Base-by-base conservation (phyloP, 257 asterid genomes). In the Lycium barbarum region DNA sequence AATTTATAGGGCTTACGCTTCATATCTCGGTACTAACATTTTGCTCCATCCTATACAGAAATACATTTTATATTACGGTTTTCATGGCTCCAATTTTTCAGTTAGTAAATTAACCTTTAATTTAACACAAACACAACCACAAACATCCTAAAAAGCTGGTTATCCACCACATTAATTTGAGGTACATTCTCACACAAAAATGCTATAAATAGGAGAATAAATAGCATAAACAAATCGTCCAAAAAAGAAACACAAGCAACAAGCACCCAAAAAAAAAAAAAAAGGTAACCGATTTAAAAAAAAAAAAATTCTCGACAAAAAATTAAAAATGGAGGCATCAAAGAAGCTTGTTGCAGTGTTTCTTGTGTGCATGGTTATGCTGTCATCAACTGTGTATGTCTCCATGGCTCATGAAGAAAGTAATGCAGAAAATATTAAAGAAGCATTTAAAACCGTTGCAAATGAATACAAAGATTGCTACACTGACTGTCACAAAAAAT, bases 261-360 rank as follows among this genome's bases (percentile, higher is more conserved):
- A 72, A 72, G 58, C 36, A 43, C 36, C 17, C 9, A 2, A 17
- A 20, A 20, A 61, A 61, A 61, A 18, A 5, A 2, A 68, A 14
- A 38, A 38, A 38, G 2, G 43, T 38, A 38, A 38, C 33, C 33
- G 33, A 26, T 26, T 26, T 26, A 1, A 1, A 1, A 26, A 26
- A 26, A 26, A 26, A 26, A 26, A 26, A 0, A 35, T 1, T 1
- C 12, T 7, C 2, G n/a, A 61, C 7, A n/a, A 1, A 70, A n/a
- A 9, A 9, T 51, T 9, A 51, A 51, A 38, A 3, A 70, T 70
- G 79, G 79, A 40, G 14, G 13, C 79, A 70, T 70, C 79, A 70
- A 70, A 70, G 54, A 70, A 70, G 54, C 79, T 70, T 70, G 79
- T 70, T 40, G 79, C 54, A 40, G 26, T 70, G 79, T 70, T 70